phyloP scores from a whole-genome alignment of 2,329 filamentous ascomycete species.

The Exophiala viscosa region DNA sequence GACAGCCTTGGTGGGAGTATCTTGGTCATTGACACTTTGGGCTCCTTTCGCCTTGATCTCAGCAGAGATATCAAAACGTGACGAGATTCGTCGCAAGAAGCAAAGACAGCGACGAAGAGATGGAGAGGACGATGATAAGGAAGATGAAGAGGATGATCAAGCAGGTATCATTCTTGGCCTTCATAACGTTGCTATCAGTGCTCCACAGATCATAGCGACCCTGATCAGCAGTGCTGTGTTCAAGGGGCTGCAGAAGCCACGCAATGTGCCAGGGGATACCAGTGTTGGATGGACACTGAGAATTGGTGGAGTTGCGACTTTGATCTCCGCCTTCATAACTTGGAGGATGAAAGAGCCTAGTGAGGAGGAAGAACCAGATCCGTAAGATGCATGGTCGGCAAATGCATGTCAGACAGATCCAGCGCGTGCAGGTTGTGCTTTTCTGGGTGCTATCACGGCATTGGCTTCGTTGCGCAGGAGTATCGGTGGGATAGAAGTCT shows the following conservation, averaged over 20 bases:
- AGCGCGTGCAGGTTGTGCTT: too few species aligned
- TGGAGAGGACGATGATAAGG: constrained; percentile 30
- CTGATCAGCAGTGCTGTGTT: constrained; percentile 81
- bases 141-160: constrained; percentile 60
- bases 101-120: constrained; percentile 33
- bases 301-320: constrained; percentile 73
- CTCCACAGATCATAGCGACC: constrained; percentile 87
- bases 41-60: constrained; percentile 94
- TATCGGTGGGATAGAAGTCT: too few species aligned
- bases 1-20: constrained; percentile 78
- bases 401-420: too few species aligned
- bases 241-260: constrained; percentile 77
- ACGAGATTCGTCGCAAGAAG: constrained; percentile 56
- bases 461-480: too few species aligned
- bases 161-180: constrained; percentile 89
- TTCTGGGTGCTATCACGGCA: too few species aligned
- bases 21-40: constrained; percentile 91
- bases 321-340: constrained; percentile 62
- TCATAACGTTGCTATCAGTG: constrained; percentile 90
- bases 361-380: constrained; percentile 14
- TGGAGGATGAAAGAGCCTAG: constrained; percentile 28
- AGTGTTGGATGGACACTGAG: constrained; percentile 84
- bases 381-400: neutral
- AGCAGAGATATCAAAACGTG: constrained; percentile 80
- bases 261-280: constrained; percentile 77